A percentile compares a stretch with the other conserved stretches of the same genome.
These are phyloP conservation scores for Ascochyta rabiei DNA, from an alignment of 2,329 filamentous ascomycete genomes.

Conservation along the genomic window DNA sequence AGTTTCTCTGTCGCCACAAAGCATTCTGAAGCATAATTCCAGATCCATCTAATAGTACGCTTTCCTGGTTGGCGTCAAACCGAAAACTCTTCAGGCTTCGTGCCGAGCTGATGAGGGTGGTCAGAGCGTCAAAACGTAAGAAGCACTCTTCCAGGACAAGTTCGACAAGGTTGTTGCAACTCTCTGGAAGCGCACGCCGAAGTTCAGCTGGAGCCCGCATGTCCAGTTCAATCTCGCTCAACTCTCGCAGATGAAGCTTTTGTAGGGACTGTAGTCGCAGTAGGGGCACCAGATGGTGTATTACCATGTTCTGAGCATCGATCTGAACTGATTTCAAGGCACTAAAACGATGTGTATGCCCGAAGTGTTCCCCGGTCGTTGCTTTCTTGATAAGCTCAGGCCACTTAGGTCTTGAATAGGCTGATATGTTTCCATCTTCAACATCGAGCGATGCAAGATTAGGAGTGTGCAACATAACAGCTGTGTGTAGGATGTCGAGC, in stretches of 20 bases:
- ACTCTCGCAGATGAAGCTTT: conserved; percentile 19
- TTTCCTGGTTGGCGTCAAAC: conserved; percentile 15
- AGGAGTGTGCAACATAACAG: conserved; percentile 33
- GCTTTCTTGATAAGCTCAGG: conserved; percentile 26
- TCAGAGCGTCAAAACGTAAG: conserved; percentile 16
- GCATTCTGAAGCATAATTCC: conserved; percentile 2
- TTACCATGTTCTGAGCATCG: conserved; percentile 12
- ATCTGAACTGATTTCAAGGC: conserved; percentile 25
- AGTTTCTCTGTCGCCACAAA: conserved; percentile 18
- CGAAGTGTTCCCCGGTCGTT: conserved; percentile 15
- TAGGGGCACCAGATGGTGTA: conserved; percentile 28
- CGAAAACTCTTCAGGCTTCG: conserved; percentile 22
- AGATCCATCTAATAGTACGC: conserved; percentile 4
- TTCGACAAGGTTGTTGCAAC: conserved; percentile 23
- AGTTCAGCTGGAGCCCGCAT: conserved; percentile 13
- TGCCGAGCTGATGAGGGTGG: conserved; percentile 24
- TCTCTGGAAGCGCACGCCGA: conserved; percentile 21
- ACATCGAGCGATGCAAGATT: conserved; percentile 27
- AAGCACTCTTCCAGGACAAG: conserved; percentile 22
- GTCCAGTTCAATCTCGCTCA: conserved; percentile 10
- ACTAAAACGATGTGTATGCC: conserved; percentile 26
- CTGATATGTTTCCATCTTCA: conserved; percentile 19
- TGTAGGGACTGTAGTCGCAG: conserved; percentile 31
- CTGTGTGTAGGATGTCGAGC: conserved; percentile 27
- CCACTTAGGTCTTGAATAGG: conserved; percentile 26